These are phyloP conservation scores for Whalleya microplaca DNA, from an alignment of 2,329 filamentous ascomycete species.

Conservation along the genomic window DNA sequence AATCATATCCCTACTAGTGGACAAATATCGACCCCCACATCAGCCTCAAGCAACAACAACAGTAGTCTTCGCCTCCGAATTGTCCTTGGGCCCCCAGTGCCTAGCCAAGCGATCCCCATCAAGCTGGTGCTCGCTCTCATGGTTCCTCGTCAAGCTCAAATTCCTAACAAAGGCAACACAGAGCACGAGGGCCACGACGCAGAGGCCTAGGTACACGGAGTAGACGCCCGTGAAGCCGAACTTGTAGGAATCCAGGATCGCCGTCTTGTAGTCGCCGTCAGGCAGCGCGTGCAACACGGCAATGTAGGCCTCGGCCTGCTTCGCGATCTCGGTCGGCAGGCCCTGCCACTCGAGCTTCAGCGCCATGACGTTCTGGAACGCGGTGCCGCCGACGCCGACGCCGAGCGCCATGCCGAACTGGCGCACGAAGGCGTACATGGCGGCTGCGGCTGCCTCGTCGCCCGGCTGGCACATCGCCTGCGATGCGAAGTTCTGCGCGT, in stretches of 20 bases:
- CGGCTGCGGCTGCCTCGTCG: slow-evolving; percentile 43
- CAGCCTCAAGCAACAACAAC: too few species aligned
- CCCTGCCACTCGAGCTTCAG: slow-evolving; percentile 37
- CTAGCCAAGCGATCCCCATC: background rate
- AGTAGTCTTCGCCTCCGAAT: background rate
- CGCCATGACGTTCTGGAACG: slow-evolving; percentile 47
- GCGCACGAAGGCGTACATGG: slow-evolving; percentile 47
- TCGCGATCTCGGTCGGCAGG: slow-evolving; percentile 36
- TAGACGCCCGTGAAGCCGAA: background rate
- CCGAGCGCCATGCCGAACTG: slow-evolving; percentile 47
- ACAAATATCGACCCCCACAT: too few species aligned
- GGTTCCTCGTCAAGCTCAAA: background rate
- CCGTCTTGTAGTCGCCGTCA: background rate
- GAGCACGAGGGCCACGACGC: background rate
- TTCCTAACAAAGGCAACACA: background rate
- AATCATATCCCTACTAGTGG: too few species aligned
- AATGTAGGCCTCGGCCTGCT: slow-evolving; percentile 33
- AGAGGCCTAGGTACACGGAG: background rate
- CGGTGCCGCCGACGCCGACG: slow-evolving; percentile 45
- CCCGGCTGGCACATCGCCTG: slow-evolving; percentile 41
- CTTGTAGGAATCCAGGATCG: background rate
- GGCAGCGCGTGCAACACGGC: slow-evolving; percentile 12
- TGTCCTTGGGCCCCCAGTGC: background rate
- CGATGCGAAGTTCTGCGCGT: slow-evolving; percentile 44
- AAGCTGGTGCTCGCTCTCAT: background rate